phyloP scores from a whole-genome alignment of 2,329 filamentous ascomycete genomes.

The Pestalotiopsis sp. region DNA sequence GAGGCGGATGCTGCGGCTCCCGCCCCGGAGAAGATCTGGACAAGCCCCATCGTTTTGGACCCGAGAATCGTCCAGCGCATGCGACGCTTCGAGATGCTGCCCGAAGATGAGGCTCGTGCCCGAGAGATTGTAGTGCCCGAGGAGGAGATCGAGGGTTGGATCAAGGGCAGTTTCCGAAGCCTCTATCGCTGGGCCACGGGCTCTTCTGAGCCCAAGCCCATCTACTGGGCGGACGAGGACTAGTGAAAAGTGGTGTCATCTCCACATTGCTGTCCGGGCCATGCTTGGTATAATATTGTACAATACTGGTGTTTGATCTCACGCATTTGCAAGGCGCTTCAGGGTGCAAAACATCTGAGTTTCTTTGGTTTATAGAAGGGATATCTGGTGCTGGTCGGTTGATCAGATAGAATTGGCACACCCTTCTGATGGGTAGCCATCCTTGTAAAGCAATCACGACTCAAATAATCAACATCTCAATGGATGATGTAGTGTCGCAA shows the following conservation, averaged over 20 bases:
- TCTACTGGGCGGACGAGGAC: slow-evolving; percentile 20
- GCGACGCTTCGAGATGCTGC: slow-evolving; percentile 72
- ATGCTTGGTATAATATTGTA: slow-evolving; percentile 2
- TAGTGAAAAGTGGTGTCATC: background rate
- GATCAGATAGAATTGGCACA: slow-evolving; percentile 3
- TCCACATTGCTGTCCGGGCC: background rate
- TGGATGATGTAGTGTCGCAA: background rate
- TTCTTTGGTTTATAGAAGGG: slow-evolving; percentile 9
- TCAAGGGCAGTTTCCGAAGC: slow-evolving; percentile 60
- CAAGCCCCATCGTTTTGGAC: slow-evolving; percentile 75
- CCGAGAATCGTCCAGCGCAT: slow-evolving; percentile 76
- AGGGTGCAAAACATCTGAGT: slow-evolving; percentile 4
- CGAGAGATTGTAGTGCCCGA: slow-evolving; percentile 63
- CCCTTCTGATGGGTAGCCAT: background rate
- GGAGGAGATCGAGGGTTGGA: slow-evolving; percentile 71
- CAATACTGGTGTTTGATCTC: slow-evolving; percentile 2
- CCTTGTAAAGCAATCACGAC: slow-evolving; percentile 13
- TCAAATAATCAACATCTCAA: slow-evolving; percentile 1
- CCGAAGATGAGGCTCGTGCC: slow-evolving; percentile 71
- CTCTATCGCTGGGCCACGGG: slow-evolving; percentile 55
- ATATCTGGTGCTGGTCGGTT: background rate
- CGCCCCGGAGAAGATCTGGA: slow-evolving; percentile 63
- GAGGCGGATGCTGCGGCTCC: slow-evolving; percentile 22
- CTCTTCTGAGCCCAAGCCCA: slow-evolving; percentile 39
- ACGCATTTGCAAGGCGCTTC: slow-evolving; percentile 8